Conservation (phyloP, 768 basidiomycete species). For the Suillus weaverae region DNA sequence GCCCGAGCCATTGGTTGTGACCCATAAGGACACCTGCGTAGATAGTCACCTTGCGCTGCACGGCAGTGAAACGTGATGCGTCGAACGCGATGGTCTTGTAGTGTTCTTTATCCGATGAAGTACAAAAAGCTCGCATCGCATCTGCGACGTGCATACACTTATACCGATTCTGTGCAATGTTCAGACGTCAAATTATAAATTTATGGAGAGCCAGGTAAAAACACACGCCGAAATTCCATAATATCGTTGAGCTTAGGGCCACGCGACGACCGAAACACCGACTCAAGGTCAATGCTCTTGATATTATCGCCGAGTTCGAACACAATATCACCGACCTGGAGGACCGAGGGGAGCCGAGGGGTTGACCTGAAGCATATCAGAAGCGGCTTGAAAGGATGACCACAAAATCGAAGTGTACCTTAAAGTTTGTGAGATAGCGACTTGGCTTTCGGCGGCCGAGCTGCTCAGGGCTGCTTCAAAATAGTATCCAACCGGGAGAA, state of each 20-base stretch:
- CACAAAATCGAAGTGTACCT: slow-evolving; percentile 49
- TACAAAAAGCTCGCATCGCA: neutral
- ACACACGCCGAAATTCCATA: slow-evolving; percentile 56
- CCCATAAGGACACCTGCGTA: neutral
- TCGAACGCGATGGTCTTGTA: neutral
- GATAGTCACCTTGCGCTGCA: neutral
- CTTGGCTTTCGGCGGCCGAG: slow-evolving; percentile 70
- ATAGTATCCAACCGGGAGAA: slow-evolving; percentile 76
- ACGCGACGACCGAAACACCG: slow-evolving; percentile 75
- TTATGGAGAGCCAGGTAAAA: neutral
- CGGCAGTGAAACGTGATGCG: neutral
- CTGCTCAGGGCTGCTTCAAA: slow-evolving; percentile 83
- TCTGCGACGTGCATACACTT: neutral
- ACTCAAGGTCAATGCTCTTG: slow-evolving; percentile 85
- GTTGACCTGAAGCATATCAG: slow-evolving; percentile 65
- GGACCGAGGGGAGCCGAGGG: neutral
- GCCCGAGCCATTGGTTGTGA: neutral
- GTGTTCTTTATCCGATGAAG: neutral
- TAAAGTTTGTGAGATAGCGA: slow-evolving; percentile 79
- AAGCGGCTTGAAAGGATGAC: neutral
- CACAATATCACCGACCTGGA: slow-evolving; percentile 70
- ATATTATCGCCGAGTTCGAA: slow-evolving; percentile 86
- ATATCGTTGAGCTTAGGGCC: slow-evolving; percentile 93
- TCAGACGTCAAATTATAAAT: neutral
- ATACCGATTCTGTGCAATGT: neutral